A percentile compares a stretch with the other conserved stretches of the same genome.
phyloP scores from a whole-genome alignment of 257 asterid species.

The Solanum medicagineum region DNA sequence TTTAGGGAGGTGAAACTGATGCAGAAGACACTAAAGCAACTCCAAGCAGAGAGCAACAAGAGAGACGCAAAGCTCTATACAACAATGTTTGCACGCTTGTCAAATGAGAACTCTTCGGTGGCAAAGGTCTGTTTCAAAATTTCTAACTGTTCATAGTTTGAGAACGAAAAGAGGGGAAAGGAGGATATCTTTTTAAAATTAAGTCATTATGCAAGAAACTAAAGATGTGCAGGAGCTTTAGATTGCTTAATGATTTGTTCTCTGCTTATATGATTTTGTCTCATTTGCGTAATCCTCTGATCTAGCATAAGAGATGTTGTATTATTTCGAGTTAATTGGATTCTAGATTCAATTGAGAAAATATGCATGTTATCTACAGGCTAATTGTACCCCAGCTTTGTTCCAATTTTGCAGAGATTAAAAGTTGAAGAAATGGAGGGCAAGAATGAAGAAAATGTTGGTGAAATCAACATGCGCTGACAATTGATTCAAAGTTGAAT shows the following conservation, averaged over 20 bases:
- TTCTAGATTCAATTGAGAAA: not conserved
- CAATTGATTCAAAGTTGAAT: conserved; percentile 10
- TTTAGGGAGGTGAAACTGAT: conserved; percentile 55
- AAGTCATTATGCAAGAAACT: not conserved
- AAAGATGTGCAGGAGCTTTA: not conserved
- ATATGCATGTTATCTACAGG: not conserved
- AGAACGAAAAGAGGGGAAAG: not conserved
- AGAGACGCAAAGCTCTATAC: conserved; percentile 50
- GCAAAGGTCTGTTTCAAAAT: conserved; percentile 30
- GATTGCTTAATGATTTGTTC: not conserved
- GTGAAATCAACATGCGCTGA: conserved; percentile 5
- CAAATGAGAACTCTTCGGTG: conserved; percentile 18
- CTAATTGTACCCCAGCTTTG: not conserved
- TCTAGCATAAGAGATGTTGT: not conserved
- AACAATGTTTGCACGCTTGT: conserved; percentile 35
- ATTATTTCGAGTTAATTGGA: not conserved
- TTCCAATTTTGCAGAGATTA: conserved; percentile 17
- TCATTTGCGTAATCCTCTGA: not conserved
- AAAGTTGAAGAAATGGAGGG: conserved; percentile 17
- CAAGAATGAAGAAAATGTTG: conserved; percentile 12
- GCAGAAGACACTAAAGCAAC: conserved; percentile 36
- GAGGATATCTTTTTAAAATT: not conserved
- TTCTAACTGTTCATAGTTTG: not conserved
- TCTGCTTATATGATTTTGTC: not conserved
- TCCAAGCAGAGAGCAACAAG: conserved; percentile 36